Evolutionary conservation across 345 rosid genomes (phyloP), one percentile per base, ranked within the genome.

Genomic region (Eucalyptus sp.): DNA sequence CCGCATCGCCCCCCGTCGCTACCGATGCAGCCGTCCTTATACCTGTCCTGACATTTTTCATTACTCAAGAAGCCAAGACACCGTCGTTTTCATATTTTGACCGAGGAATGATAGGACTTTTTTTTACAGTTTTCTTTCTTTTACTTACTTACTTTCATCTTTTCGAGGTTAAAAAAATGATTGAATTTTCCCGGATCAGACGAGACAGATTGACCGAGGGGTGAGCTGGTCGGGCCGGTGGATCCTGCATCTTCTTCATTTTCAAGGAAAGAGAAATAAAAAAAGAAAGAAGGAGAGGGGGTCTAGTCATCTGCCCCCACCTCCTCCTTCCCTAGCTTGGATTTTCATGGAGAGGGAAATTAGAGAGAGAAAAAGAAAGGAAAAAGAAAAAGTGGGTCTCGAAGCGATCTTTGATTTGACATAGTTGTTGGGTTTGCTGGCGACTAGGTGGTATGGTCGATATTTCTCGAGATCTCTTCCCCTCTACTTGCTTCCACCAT

Each of bases 361-460:
- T n/a, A 62, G 33, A 56, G 29, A 56, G 24, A 33, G 44, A 37
- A n/a, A n/a, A 7, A 68, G 11, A 31, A 16, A 18, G 22, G 13
- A 5, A 29, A 62, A 62, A 13, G 37, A 64, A n/a, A n/a, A 64
- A 64, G 27, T 20, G 8, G 84, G 16, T 41, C 41, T 89, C 50
- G 93, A 94, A 58, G 88, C 87, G 93, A 94, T 90, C 18, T 90
- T 89, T 90, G 95, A 94, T 93, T 92, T 91, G 95, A 94, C 92
- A 51, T 17, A 44, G 16, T 43, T 76, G 93, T 86, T 90, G 91
- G 87, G 62, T 66, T 41, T 91, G 91, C 68, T 86, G 90, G 87
- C 89, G 88, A 89, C 87, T 81, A 51, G 92, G 89, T 86, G 90
- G 87, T 62, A 60, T 41, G 84, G 84, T 41, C 12, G 83, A 76